phyloP scores from a whole-genome alignment of 2,329 filamentous ascomycete species.

The Penicillium sp. region DNA sequence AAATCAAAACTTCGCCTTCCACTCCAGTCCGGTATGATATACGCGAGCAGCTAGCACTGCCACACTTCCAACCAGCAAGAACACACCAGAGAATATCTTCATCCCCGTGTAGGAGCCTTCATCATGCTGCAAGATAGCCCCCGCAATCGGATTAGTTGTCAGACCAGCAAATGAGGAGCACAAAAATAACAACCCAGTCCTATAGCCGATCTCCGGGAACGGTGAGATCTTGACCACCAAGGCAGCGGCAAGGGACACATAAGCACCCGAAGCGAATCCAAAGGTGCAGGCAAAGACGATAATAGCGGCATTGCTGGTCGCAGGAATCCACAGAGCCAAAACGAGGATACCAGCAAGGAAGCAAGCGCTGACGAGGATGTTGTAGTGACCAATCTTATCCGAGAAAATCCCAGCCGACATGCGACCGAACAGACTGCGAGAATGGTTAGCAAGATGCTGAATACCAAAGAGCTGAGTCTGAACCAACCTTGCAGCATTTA shows the following conservation, averaged over 20 bases:
- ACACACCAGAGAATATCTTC: constrained; percentile 65
- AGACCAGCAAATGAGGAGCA: constrained; percentile 63
- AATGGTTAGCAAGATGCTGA: not conserved
- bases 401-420: constrained; percentile 11
- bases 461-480: too few species aligned
- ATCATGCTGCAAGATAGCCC: constrained; percentile 55
- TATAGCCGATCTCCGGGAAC: constrained; percentile 64
- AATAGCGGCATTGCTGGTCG: constrained; percentile 53
- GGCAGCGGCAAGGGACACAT: constrained; percentile 60
- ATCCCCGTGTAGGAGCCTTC: constrained; percentile 58
- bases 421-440: constrained; percentile 20
- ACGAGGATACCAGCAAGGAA: constrained; percentile 12
- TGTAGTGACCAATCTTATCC: constrained; percentile 19
- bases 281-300: constrained; percentile 64
- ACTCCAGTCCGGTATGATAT: not conserved
- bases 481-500: constrained; percentile 18
- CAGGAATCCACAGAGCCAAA: constrained; percentile 26
- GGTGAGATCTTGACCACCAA: constrained; percentile 65
- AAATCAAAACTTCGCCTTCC: constrained; percentile 10
- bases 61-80: constrained; percentile 43
- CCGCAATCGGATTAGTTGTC: constrained; percentile 66
- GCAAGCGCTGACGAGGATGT: constrained; percentile 14
- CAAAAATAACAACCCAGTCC: constrained; percentile 63
- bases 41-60: constrained; percentile 1
- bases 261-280: constrained; percentile 65